Conservation (phyloP, 192 early-diverging fungal genomes). For the Coemansia sp. region DNA sequence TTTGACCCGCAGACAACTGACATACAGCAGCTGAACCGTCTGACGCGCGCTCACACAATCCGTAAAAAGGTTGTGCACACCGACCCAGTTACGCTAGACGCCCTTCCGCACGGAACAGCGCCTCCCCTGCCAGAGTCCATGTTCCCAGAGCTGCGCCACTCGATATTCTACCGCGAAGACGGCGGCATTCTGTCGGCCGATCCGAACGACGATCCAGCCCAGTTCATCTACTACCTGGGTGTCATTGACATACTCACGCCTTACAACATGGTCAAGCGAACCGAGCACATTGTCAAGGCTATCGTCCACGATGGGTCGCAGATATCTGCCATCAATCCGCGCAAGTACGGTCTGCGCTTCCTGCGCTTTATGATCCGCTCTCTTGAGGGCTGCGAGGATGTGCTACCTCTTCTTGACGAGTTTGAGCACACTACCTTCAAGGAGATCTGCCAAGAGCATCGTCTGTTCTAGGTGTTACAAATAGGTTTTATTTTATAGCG, state of each 20-base stretch:
- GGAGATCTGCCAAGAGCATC: constrained; percentile 51
- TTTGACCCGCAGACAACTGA: constrained; percentile 69
- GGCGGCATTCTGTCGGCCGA: constrained; percentile 87
- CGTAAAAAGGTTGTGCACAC: constrained; percentile 57
- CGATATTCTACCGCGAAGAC: constrained; percentile 88
- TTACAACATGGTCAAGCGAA: constrained; percentile 85
- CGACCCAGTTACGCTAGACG: constrained; percentile 53
- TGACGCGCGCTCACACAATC: constrained; percentile 56
- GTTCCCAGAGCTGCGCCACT: constrained; percentile 63
- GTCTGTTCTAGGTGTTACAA: constrained; percentile 22
- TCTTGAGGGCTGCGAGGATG: constrained; percentile 60
- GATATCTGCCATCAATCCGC: constrained; percentile 88
- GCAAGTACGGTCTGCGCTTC: constrained; percentile 88
- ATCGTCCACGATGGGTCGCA: constrained; percentile 72
- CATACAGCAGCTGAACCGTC: constrained; percentile 46
- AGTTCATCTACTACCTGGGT: constrained; percentile 91
- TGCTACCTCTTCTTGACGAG: constrained; percentile 47
- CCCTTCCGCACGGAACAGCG: constrained; percentile 35
- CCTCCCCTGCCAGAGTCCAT: constrained; percentile 57
- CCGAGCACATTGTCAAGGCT: constrained; percentile 90
- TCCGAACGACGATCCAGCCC: constrained; percentile 65
- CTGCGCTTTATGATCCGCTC: constrained; percentile 84
- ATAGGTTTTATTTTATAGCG: too few relatives aligned
- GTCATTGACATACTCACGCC: constrained; percentile 98
- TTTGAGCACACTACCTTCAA: constrained; percentile 55